Evolutionary conservation across 2,329 filamentous ascomycete species (phyloP), one percentile per base, ranked within the genome.

Genomic region (Ceratocystis alfenasii): DNA sequence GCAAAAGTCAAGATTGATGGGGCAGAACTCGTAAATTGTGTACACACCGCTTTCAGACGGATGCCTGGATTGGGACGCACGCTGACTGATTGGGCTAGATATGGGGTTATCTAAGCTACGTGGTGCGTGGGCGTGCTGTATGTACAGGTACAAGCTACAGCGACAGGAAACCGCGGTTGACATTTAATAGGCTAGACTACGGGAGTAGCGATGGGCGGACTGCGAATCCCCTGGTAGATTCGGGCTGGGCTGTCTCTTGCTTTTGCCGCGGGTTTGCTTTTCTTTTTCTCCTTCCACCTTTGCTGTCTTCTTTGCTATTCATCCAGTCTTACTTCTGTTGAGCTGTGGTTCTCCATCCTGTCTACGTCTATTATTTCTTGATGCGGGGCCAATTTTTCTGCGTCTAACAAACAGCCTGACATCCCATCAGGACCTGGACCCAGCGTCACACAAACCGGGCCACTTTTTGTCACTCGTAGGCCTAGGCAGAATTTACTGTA

Each of bases 21-120:
- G 48, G 48, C 20, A 53, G 48, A 53, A 53, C 12, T 53, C 8
- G 48, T 10, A 25, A 10, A 20, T 25, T 36, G 30, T 41, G 30
- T 41, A 7, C 36, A 64, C 46, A 64, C 63, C 63, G 63, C 63
- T 64, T 64, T 64, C 33, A 36, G 41, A 53, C 36, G 15, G 33
- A 10, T 41, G 17, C n/a, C 44, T 22, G 36, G 44, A 22, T 28
- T 50, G 46, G 48, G 20, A 25, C 4, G 48, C 25, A 53, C 20
- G 12, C 48, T 22, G 20, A 53, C 20, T 25, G 25, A 36, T 36
- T 15, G 48, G 20, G 48, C 3, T 25, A 28, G 8, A 6, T 28
- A 28, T 53, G 48, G 33, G 33, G 8, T 12, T 12, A 12, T 36
- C 33, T 36, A 36, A 8, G 33, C 8, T 36, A 10, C 8, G 33